Evolutionary conservation across 257 asterid species (phyloP), one percentile per base, ranked within the genome.

Genomic region (Paulownia fortunei): DNA sequence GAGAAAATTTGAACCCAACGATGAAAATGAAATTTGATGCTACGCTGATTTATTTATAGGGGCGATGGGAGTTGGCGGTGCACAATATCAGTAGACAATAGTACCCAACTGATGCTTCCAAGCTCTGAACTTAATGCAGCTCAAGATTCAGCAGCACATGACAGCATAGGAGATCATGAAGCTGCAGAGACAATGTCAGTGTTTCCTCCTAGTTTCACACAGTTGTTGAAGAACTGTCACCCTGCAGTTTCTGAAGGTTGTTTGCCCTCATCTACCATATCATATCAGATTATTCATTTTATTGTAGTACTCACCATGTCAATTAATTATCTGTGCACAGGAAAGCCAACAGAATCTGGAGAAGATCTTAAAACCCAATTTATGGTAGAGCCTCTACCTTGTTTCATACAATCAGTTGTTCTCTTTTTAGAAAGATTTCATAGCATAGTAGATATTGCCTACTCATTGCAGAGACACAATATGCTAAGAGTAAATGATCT

Each of bases 121-220:
- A 84, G 79, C 77, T 73, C 63, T 30, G 79, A 64, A 61, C 44
- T 46, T 68, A 80, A 71, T 73, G 78, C 72, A 61, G 73, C 80
- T 84, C 88, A 81, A 81, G 74, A 84, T 64, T 87, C 87, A 34
- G 71, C 36, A 71, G 41, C 77, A 44, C 79, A 72, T 27, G 93
- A 81, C 82, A 68, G 21, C 24, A 61, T 60, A 58, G 46, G 72
- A 78, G 76, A 76, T 70, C 21, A 37, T 41, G 84, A 82, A 81
- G 85, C 82, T 75, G 91, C 82, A 46, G 88, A 74, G 63, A 59
- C 81, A 41, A 77, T 76, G 73, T 49, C 87, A 7, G 60, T 66
- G 11, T 87, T 86, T 73, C 98, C 99, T 76, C 99, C 97, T 69
- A 89, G 97, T 84, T 94, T 92, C 86, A 83, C 92, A 2, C 88